These are phyloP conservation scores for Tinospora cordifolia DNA, from an alignment of 164 flowering plant species.

Conservation along the genomic window DNA sequence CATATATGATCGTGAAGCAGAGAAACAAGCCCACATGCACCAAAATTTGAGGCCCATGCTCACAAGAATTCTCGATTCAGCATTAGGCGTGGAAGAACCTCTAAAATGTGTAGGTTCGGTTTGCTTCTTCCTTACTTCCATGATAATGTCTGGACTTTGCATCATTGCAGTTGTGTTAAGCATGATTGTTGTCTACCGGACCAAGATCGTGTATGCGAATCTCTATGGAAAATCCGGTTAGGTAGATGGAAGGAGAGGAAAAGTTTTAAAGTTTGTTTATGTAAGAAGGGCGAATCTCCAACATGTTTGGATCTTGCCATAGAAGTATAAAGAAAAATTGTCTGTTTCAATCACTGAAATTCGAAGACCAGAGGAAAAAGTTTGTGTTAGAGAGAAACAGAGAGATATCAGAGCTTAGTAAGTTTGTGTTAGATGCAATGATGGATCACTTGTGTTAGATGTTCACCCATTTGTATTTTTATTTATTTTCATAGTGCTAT, in stretches of 20 bases:
- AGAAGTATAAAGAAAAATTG: background rate
- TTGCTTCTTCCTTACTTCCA: slow-evolving; percentile 71
- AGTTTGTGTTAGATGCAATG: background rate
- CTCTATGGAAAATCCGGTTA: slow-evolving; percentile 67
- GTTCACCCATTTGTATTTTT: background rate
- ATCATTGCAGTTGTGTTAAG: slow-evolving; percentile 63
- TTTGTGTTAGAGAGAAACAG: background rate
- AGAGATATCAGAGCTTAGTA: background rate
- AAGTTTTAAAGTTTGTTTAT: background rate
- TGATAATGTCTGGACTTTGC: slow-evolving; percentile 80
- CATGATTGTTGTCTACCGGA: slow-evolving; percentile 71
- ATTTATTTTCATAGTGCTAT: background rate
- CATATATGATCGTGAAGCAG: slow-evolving; percentile 85
- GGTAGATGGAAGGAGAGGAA: slow-evolving; percentile 16
- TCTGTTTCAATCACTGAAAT: background rate
- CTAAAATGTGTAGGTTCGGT: slow-evolving; percentile 65
- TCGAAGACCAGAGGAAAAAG: background rate
- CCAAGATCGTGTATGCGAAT: slow-evolving; percentile 63
- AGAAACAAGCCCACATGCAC: slow-evolving; percentile 54
- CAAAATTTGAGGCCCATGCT: slow-evolving; percentile 20
- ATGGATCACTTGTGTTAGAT: background rate
- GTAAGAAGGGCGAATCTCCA: background rate
- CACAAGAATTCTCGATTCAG: slow-evolving; percentile 16
- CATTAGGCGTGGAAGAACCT: slow-evolving; percentile 32
- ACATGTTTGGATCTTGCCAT: background rate